Evolutionary conservation across 805 yeast species (phyloP).

Genomic region (Cyberlindnera veronae): DNA sequence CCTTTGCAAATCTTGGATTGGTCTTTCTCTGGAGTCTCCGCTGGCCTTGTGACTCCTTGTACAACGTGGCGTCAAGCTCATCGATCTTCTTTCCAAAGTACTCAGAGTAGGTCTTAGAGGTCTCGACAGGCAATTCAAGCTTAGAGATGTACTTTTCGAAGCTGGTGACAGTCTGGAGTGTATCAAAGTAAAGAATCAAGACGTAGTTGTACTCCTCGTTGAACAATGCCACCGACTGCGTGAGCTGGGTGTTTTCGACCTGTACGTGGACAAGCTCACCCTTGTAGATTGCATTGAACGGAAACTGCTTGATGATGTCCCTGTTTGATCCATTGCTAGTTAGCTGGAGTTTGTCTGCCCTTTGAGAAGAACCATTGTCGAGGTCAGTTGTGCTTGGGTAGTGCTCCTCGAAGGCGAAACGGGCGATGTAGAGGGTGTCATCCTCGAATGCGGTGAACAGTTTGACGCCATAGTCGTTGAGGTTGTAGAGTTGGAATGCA

Average conservation of each 20-base stretch:
- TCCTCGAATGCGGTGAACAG: conserved; percentile 20
- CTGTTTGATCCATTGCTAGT: conserved; percentile 3
- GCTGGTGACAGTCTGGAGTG: conserved; percentile 1
- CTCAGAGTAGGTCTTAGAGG: conserved; percentile 6
- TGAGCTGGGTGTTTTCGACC: conserved; percentile 9
- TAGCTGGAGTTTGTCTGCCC: conserved; percentile 18
- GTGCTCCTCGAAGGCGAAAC: conserved; percentile 19
- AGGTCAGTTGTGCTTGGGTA: conserved; percentile 13
- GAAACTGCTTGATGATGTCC: conserved; percentile 18
- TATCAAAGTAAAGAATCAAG: conserved; percentile 19
- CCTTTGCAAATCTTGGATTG: conserved; percentile 21
- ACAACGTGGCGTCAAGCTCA: conserved; percentile 21
- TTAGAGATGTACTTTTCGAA: conserved; percentile 11
- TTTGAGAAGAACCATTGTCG: conserved; percentile 26
- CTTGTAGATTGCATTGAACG: conserved; percentile 22
- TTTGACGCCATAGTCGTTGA: conserved; percentile 26
- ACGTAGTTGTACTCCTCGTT: conserved; percentile 25
- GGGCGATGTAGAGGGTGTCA: conserved; percentile 21
- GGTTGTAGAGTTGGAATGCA: conserved; percentile 24
- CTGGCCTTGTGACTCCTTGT: conserved; percentile 22
- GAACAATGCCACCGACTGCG: conserved; percentile 16
- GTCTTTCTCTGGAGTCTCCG: conserved; percentile 22
- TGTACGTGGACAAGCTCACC: conserved; percentile 16
- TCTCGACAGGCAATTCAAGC: conserved; percentile 7
- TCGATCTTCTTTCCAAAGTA: conserved; percentile 16